A percentile compares a stretch with the other conserved stretches of the same genome.
phyloP scores from a whole-genome alignment of 148 eudicot species.

The Spergularia marina region DNA sequence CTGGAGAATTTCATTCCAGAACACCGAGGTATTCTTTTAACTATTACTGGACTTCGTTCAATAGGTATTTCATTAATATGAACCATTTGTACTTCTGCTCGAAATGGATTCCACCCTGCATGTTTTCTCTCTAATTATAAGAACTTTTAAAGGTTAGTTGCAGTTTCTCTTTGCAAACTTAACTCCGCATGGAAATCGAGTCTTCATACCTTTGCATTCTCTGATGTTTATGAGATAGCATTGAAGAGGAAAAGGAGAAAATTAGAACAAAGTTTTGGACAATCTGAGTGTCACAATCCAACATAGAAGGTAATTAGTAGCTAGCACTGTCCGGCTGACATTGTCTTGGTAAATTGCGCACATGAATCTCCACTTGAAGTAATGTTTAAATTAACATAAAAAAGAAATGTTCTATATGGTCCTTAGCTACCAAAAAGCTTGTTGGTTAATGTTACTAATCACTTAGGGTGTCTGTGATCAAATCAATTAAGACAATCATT shows the following conservation, averaged over 20 bases:
- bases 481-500: too few relatives aligned
- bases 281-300: background rate
- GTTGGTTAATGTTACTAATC: background rate
- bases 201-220: background rate
- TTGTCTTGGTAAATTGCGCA: background rate
- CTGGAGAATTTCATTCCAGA: constrained; percentile 90
- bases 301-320: background rate
- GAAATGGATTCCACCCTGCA: background rate
- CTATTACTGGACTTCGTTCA: background rate
- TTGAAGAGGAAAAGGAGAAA: background rate
- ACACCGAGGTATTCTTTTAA: constrained; percentile 61
- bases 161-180: background rate
- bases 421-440: too few relatives aligned
- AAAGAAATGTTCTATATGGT: too few relatives aligned
- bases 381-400: too few relatives aligned
- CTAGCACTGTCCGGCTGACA: background rate
- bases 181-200: background rate
- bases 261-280: background rate
- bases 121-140: background rate
- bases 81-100: background rate
- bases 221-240: background rate
- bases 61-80: constrained; percentile 1
- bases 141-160: background rate
- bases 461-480: background rate
- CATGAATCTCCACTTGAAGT: background rate